Conservation (phyloP, 2,329 filamentous ascomycete genomes). For the Cercospora sesami region DNA sequence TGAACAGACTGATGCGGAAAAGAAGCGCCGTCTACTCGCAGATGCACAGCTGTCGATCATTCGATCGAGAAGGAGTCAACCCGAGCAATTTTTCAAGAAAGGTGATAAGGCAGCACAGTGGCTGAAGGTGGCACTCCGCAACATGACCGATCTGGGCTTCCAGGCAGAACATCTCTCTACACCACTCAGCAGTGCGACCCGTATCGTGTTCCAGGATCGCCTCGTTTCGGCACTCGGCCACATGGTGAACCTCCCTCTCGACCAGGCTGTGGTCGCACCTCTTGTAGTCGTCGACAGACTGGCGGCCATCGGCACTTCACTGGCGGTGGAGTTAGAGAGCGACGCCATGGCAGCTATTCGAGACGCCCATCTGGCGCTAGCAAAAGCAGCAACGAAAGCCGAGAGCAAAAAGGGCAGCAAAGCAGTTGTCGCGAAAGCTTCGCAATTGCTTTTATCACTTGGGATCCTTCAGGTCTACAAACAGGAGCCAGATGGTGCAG, state of each 20-base stretch:
- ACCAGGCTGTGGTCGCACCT: slow-evolving; percentile 28
- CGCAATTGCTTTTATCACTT: slow-evolving; percentile 79
- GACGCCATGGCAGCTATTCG: slow-evolving; percentile 22
- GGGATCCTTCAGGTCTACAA: slow-evolving; percentile 88
- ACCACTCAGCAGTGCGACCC: slow-evolving; percentile 48
- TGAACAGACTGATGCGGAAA: slow-evolving; percentile 50
- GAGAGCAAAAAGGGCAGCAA: slow-evolving; percentile 27
- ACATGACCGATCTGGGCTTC: slow-evolving; percentile 34
- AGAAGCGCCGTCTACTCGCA: slow-evolving; percentile 53
- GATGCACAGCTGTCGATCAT: slow-evolving; percentile 56
- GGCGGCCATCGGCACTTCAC: slow-evolving; percentile 16
- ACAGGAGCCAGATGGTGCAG: slow-evolving; percentile 80
- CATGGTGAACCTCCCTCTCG: slow-evolving; percentile 42
- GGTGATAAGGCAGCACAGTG: slow-evolving; percentile 34
- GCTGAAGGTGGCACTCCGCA: slow-evolving; percentile 27
- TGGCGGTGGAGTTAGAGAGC: slow-evolving; percentile 21
- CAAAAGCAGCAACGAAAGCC: slow-evolving; percentile 26
- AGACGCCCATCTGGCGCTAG: slow-evolving; percentile 26
- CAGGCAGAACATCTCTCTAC: slow-evolving; percentile 30
- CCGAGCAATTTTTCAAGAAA: slow-evolving; percentile 31
- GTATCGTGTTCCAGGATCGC: slow-evolving; percentile 55
- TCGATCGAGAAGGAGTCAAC: slow-evolving; percentile 39
- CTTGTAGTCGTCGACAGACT: slow-evolving; percentile 25
- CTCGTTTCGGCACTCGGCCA: slow-evolving; percentile 57
- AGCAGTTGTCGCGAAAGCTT: slow-evolving; percentile 52